These are phyloP conservation scores for Plasmodium yoelii DNA, from an alignment of 169 alveolate genomes.

Conservation along the genomic window DNA sequence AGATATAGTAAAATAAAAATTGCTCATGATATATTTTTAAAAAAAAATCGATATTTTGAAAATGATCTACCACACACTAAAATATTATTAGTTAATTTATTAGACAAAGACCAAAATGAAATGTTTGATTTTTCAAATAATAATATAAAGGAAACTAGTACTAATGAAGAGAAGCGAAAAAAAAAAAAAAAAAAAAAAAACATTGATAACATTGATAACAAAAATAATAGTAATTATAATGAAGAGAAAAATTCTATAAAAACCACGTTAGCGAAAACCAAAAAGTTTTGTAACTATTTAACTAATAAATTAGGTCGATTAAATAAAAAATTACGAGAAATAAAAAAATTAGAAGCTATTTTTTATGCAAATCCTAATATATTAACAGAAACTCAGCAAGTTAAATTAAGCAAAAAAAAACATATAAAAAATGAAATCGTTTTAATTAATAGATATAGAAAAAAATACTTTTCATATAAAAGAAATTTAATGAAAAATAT, in stretches of 20 bases:
- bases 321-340: slow-evolving; percentile 72
- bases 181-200: background rate
- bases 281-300: slow-evolving; percentile 56
- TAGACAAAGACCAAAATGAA: slow-evolving; percentile 3
- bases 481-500: slow-evolving; percentile 52
- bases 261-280: slow-evolving; percentile 29
- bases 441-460: slow-evolving; percentile 66
- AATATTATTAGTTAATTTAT: no score
- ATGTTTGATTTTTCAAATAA: background rate
- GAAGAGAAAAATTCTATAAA: slow-evolving; percentile 6
- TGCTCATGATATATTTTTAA: background rate
- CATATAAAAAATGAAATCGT: slow-evolving; percentile 72
- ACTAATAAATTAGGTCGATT: slow-evolving; percentile 69
- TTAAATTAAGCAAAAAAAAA: slow-evolving; percentile 68
- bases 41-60: background rate
- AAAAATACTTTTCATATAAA: slow-evolving; percentile 51
- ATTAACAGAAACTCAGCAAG: slow-evolving; percentile 59
- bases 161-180: background rate
- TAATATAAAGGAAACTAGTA: background rate
- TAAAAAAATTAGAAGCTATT: slow-evolving; percentile 68
- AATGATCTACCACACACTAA: background rate
- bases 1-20: background rate
- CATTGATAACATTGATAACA: slow-evolving; percentile 8
- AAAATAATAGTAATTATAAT: no score
- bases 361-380: slow-evolving; percentile 62